Evolutionary conservation across 768 basidiomycete genomes (phyloP).

Genomic region (Pleurotus salmoneostramineus): DNA sequence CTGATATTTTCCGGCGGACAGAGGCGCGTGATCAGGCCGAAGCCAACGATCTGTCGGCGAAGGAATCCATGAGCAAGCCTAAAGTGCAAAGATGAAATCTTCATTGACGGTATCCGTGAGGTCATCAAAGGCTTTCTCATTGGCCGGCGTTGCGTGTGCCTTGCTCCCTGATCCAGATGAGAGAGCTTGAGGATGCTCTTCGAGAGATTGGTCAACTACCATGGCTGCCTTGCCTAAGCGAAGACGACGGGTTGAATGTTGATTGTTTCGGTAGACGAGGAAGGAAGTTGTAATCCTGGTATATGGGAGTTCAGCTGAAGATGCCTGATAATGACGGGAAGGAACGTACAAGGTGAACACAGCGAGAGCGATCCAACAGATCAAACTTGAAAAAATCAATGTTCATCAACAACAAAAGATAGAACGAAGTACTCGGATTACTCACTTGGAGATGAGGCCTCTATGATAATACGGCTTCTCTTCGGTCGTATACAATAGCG

Average conservation of each 20-base stretch:
- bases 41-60: no score
- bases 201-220: conserved; percentile 35
- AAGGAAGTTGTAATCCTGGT: conserved; percentile 30
- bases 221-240: conserved; percentile 27
- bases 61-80: not conserved
- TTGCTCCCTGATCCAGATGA: not conserved
- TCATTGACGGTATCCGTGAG: conserved; percentile 32
- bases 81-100: conserved; percentile 26
- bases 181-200: conserved; percentile 17
- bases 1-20: no score
- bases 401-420: not conserved
- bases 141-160: conserved; percentile 13
- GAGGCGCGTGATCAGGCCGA: no score
- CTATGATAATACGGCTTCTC: conserved; percentile 34
- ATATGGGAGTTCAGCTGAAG: not conserved
- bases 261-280: conserved; percentile 31
- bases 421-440: not conserved
- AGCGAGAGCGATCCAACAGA: conserved; percentile 34
- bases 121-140: conserved; percentile 32
- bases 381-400: conserved; percentile 20
- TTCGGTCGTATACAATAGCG: conserved; percentile 30
- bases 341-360: conserved; percentile 27
- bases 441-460: conserved; percentile 33
- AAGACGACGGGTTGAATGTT: conserved; percentile 28
- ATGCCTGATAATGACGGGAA: not conserved